phyloP scores from a whole-genome alignment of 768 basidiomycete genomes.

The Trametes cingulata region DNA sequence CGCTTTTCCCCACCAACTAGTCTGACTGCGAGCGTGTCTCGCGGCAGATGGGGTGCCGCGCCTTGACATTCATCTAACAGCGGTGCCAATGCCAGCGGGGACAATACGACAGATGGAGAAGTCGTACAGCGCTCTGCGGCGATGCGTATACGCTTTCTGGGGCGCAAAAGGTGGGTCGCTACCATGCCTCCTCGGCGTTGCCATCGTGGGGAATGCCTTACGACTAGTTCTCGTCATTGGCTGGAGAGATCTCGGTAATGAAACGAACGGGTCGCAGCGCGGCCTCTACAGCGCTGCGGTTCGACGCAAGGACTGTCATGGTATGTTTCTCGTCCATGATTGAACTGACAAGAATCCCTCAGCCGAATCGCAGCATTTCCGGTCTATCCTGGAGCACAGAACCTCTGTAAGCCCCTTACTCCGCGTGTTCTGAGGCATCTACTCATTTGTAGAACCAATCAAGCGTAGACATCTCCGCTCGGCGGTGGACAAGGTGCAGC shows the following conservation, averaged over 20 bases:
- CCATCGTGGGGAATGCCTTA: neutral
- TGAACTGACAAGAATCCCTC: neutral
- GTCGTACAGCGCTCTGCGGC: neutral
- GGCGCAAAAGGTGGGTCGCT: neutral
- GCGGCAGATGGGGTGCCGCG: neutral
- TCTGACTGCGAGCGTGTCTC: neutral
- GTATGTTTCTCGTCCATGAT: neutral
- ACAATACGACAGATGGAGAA: neutral
- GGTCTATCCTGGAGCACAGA: neutral
- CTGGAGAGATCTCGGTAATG: conserved; percentile 6
- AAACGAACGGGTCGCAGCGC: neutral
- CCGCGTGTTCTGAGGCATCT: neutral
- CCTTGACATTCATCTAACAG: neutral
- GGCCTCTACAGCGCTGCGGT: neutral
- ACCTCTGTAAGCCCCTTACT: neutral
- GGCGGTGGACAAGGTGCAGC: neutral
- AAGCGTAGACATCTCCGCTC: neutral
- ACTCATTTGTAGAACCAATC: neutral
- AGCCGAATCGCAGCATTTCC: neutral
- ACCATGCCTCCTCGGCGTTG: neutral
- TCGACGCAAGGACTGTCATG: neutral
- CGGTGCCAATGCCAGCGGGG: neutral
- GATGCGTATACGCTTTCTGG: neutral
- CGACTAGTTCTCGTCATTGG: conserved; percentile 2
- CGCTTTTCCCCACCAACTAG: neutral